These are phyloP conservation scores for Talaromyces trachyspermus DNA, from an alignment of 495 filamentous ascomycete genomes.

Conservation along the genomic window DNA sequence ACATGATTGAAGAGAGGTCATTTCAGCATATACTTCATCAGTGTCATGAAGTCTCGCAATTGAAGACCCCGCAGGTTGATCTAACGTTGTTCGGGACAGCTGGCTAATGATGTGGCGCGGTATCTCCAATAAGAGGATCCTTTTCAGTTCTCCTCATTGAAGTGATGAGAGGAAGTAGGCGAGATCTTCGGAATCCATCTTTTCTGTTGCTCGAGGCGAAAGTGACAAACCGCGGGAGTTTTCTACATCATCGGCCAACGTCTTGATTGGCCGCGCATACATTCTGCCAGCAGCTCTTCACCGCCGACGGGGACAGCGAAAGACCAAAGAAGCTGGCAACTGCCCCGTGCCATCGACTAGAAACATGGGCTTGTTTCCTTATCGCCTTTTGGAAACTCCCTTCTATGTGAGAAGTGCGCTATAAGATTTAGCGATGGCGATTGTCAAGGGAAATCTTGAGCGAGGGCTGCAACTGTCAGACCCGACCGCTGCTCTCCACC, in stretches of 20 bases:
- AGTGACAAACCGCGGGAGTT: no score
- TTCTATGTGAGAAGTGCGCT: neutral
- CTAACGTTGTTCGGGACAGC: no score
- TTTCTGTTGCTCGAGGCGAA: no score
- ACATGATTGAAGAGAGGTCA: neutral
- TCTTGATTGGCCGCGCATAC: neutral
- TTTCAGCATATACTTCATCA: no score
- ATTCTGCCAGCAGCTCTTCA: conserved; percentile 1
- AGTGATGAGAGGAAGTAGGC: no score
- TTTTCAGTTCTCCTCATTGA: no score
- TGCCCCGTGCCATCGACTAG: neutral
- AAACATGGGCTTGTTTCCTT: conserved; percentile 1
- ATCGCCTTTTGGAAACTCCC: neutral
- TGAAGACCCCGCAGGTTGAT: no score
- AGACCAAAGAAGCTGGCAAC: neutral
- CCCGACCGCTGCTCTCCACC: conserved; percentile 49
- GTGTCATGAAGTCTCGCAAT: no score
- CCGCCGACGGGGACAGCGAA: neutral
- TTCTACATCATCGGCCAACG: no score
- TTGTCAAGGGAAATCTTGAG: neutral
- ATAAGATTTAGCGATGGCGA: neutral
- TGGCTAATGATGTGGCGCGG: no score
- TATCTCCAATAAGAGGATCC: no score
- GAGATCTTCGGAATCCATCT: no score
- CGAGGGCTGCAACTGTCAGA: conserved; percentile 17